Conservation (phyloP, 1,139 yeast species). For the Ogataea hybrid region DNA sequence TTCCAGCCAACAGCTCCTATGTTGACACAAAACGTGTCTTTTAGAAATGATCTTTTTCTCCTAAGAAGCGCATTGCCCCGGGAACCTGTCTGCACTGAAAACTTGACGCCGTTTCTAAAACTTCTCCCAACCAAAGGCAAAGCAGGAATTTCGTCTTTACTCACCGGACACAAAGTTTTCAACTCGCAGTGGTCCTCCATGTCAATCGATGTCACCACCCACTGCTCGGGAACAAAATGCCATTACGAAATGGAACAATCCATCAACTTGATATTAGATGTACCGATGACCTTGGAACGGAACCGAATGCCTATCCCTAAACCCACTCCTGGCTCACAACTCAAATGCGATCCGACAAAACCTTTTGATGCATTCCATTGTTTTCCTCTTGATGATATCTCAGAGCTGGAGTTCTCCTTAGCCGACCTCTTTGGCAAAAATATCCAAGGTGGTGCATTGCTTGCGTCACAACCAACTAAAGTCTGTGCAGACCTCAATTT, state of each 20-base stretch:
- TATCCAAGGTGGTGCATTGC: constrained; percentile 63
- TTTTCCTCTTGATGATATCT: constrained; percentile 66
- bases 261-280: constrained; percentile 74
- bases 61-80: constrained; percentile 88
- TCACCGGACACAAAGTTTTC: constrained; percentile 95
- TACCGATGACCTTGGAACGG: constrained; percentile 64
- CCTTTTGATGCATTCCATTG: constrained; percentile 64
- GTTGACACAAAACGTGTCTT: constrained; percentile 25
- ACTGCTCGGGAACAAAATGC: constrained; percentile 46
- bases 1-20: constrained; percentile 35
- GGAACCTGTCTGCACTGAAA: constrained; percentile 97
- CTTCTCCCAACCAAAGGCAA: constrained; percentile 90
- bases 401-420: constrained; percentile 52
- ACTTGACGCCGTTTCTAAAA: constrained; percentile 89
- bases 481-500: constrained; percentile 46
- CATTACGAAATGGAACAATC: constrained; percentile 59
- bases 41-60: constrained; percentile 45
- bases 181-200: constrained; percentile 95
- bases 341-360: constrained; percentile 70
- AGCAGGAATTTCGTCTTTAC: constrained; percentile 79
- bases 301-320: constrained; percentile 70
- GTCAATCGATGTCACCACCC: constrained; percentile 78
- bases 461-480: constrained; percentile 39
- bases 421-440: constrained; percentile 67
- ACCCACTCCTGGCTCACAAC: constrained; percentile 65